Evolutionary conservation across 2,329 filamentous ascomycete species (phyloP), one percentile per base, ranked within the genome.

Genomic region (Lecanosticta acicola): DNA sequence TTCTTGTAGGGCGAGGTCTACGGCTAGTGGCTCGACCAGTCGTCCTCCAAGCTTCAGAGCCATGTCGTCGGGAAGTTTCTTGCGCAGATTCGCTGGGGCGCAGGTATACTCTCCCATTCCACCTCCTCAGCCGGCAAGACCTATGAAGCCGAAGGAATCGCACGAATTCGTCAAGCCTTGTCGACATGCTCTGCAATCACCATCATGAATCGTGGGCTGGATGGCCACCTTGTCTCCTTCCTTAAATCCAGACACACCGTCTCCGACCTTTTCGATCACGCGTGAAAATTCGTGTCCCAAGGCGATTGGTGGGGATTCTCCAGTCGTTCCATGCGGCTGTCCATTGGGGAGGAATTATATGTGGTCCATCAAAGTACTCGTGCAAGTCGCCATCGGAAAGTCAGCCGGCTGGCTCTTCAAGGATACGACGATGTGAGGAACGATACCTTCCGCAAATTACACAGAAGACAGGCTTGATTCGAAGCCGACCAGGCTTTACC

Each of bases 21-120:
- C n/a, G n/a, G n/a, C n/a, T n/a, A n/a, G n/a, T n/a, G n/a, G n/a
- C n/a, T n/a, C n/a, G n/a, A n/a, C n/a, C n/a, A n/a, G n/a, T n/a
- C n/a, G n/a, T n/a, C n/a, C n/a, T n/a, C n/a, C n/a, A n/a, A n/a
- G n/a, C n/a, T n/a, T n/a, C n/a, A n/a, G n/a, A n/a, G n/a, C n/a
- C n/a, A n/a, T n/a, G n/a, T n/a, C n/a, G n/a, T n/a, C n/a, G n/a
- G n/a, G n/a, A n/a, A n/a, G n/a, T n/a, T n/a, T n/a, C n/a, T n/a
- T n/a, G n/a, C n/a, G n/a, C n/a, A n/a, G n/a, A n/a, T n/a, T n/a
- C n/a, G n/a, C n/a, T n/a, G 46, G 43, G 13, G 43, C 49, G 10
- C 35, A 39, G 20, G 59, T 9, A 56, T 58, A 1, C 61, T 73
- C 20, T 55, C 61, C 21, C 38, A 60, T n/a, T 60, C 65, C 1